phyloP scores from a whole-genome alignment of 1,284 basidiomycete species.

The Cutaneotrichosporon dermatis region DNA sequence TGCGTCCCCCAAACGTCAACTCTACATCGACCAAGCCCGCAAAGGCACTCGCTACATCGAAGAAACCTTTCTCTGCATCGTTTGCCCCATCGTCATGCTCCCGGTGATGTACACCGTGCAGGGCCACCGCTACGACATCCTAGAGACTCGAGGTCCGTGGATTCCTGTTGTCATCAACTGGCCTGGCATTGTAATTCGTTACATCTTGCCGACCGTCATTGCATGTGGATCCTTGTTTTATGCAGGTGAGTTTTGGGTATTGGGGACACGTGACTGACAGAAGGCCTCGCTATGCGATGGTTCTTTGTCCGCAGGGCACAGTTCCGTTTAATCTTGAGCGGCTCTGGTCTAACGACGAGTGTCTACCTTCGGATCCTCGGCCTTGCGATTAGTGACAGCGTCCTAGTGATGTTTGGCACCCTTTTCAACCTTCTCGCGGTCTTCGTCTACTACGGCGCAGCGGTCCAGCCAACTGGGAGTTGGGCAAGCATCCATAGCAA shows the following conservation, averaged over 20 bases:
- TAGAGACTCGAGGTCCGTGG: conserved; percentile 21
- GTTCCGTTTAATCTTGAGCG: conserved; percentile 42
- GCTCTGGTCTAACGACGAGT: conserved; percentile 50
- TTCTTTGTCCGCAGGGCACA: conserved; percentile 23
- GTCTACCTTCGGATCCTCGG: conserved; percentile 64
- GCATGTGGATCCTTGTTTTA: conserved; percentile 20
- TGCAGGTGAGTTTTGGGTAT: conserved; percentile 22
- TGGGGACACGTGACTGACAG: not conserved
- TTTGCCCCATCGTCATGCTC: conserved; percentile 25
- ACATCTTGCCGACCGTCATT: conserved; percentile 21
- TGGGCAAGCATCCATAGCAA: conserved; percentile 20
- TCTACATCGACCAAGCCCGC: conserved; percentile 21
- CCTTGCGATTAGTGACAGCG: conserved; percentile 51
- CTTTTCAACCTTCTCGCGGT: conserved; percentile 3
- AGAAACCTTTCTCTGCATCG: conserved; percentile 24
- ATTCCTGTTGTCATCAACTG: conserved; percentile 9
- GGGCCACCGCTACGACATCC: conserved; percentile 31
- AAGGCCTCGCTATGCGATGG: conserved; percentile 36
- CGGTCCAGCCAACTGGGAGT: conserved; percentile 12
- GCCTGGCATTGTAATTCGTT: conserved; percentile 15
- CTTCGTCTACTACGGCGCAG: not conserved
- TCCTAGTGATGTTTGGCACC: conserved; percentile 13
- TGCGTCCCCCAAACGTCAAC: conserved; percentile 33
- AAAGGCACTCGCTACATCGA: conserved; percentile 14
- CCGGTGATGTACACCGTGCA: conserved; percentile 33